Percentiles rank a stretch among this genome's conserved stretches.
Evolutionary conservation across 176 grass and related monocot species (phyloP).

Genomic region (Musa beccarii): DNA sequence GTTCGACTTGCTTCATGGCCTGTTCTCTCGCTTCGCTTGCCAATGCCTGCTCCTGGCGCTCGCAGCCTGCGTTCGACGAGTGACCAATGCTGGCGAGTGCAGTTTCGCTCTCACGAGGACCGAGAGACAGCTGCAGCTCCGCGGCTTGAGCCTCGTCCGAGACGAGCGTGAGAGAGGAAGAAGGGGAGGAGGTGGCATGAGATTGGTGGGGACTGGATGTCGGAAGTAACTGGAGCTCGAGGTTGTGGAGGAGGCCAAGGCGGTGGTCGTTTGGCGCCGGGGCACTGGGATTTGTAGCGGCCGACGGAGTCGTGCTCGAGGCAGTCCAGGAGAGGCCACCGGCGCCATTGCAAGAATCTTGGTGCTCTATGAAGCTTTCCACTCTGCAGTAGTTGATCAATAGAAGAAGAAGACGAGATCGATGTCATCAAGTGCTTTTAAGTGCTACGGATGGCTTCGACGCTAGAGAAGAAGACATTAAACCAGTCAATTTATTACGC

Average conservation of each 20-base stretch:
- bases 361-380: conserved; percentile 98
- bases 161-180: conserved; percentile 12
- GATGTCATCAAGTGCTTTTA: too few species aligned
- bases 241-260: not conserved
- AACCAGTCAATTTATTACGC: too few species aligned
- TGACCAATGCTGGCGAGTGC: not conserved
- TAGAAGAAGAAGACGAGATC: too few species aligned
- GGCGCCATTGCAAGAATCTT: conserved; percentile 72
- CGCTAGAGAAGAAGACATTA: too few species aligned
- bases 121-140: conserved; percentile 66
- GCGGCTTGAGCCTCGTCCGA: conserved; percentile 21
- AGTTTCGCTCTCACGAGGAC: not conserved
- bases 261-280: not conserved
- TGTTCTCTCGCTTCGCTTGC: conserved; percentile 47
- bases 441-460: too few species aligned
- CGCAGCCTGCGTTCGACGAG: conserved; percentile 24
- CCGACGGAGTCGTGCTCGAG: not conserved
- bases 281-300: not conserved
- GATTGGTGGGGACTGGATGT: conserved; percentile 5
- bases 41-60: conserved; percentile 41
- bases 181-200: not conserved
- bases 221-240: conserved; percentile 76
- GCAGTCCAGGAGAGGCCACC: conserved; percentile 16
- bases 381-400: conserved; percentile 38
- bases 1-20: conserved; percentile 39